Conservation (phyloP, 2,329 filamentous ascomycete species). For the Microcyclospora pomicola region DNA sequence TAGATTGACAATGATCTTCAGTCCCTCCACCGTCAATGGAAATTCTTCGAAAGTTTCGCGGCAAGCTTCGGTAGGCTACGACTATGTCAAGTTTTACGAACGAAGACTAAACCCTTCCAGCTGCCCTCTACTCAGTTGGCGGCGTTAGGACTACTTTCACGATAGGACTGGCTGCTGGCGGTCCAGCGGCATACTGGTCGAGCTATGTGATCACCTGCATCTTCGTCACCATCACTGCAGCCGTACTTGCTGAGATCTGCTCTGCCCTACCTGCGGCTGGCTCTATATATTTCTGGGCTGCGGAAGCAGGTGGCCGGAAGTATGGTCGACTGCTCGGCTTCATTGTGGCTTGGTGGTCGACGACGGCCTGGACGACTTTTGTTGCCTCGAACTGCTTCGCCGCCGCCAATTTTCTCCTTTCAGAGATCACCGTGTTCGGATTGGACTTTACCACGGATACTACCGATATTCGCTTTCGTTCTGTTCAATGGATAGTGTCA, state of each 20-base stretch:
- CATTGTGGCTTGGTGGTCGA: conserved; percentile 52
- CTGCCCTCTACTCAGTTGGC: conserved; percentile 47
- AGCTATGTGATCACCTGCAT: conserved; percentile 46
- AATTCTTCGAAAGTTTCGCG: conserved; percentile 44
- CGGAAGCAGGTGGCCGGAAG: conserved; percentile 41
- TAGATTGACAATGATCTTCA: conserved; percentile 16
- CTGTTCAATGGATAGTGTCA: conserved; percentile 47
- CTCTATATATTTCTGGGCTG: conserved; percentile 50
- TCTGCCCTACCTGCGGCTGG: conserved; percentile 45
- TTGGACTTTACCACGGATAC: conserved; percentile 41
- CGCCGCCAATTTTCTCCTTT: conserved; percentile 27
- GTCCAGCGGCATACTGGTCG: conserved; percentile 49
- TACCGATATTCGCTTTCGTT: conserved; percentile 42
- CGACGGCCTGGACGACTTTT: conserved; percentile 46
- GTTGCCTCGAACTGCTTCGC: conserved; percentile 23
- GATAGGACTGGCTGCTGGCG: conserved; percentile 48
- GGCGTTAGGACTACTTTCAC: conserved; percentile 45
- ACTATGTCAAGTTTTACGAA: background rate
- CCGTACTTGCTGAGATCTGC: conserved; percentile 47
- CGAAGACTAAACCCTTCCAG: conserved; percentile 20
- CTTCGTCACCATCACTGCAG: conserved; percentile 48
- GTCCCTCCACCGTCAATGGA: conserved; percentile 45
- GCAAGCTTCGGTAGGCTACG: conserved; percentile 40
- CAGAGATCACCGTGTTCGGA: conserved; percentile 44
- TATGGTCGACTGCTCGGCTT: conserved; percentile 45